Conservation (phyloP, 768 basidiomycete species). For the Rhodotorula toruloides region DNA sequence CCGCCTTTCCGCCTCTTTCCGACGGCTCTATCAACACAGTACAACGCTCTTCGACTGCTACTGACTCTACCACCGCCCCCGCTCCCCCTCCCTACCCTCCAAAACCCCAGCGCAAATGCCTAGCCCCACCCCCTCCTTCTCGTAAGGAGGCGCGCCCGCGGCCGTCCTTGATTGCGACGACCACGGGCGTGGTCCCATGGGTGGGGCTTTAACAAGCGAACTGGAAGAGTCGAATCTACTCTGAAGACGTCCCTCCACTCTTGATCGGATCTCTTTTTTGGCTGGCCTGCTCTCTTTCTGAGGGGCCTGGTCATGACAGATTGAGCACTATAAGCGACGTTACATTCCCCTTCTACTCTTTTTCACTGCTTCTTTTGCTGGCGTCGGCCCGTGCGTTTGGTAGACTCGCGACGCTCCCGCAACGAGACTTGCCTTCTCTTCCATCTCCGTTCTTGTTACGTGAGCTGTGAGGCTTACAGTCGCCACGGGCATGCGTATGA, state of each 20-base stretch:
- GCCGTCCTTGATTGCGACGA: constrained; percentile 18
- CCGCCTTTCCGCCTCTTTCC: neutral
- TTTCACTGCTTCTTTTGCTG: too few species aligned
- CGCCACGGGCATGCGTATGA: too few species aligned
- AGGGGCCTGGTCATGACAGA: constrained; percentile 17
- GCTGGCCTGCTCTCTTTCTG: neutral
- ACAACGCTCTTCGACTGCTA: neutral
- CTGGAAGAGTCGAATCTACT: constrained; percentile 12
- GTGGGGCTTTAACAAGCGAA: constrained; percentile 14
- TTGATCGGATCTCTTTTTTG: constrained; percentile 9
- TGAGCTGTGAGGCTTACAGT: too few species aligned
- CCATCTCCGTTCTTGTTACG: too few species aligned
- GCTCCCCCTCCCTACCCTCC: neutral
- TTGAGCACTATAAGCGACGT: constrained; percentile 34
- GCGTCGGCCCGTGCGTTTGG: too few species aligned
- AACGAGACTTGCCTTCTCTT: too few species aligned
- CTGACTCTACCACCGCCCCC: neutral
- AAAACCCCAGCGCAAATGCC: constrained; percentile 34
- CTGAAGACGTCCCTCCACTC: constrained; percentile 32
- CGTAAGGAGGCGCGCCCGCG: constrained; percentile 4
- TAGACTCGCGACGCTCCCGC: too few species aligned
- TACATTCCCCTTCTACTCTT: too few species aligned
- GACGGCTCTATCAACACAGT: neutral
- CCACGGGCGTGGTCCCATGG: constrained; percentile 4
- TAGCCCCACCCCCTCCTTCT: constrained; percentile 23